These are phyloP conservation scores for Trichoderma endophyticum DNA, from an alignment of 2,329 filamentous ascomycete species.

Conservation along the genomic window DNA sequence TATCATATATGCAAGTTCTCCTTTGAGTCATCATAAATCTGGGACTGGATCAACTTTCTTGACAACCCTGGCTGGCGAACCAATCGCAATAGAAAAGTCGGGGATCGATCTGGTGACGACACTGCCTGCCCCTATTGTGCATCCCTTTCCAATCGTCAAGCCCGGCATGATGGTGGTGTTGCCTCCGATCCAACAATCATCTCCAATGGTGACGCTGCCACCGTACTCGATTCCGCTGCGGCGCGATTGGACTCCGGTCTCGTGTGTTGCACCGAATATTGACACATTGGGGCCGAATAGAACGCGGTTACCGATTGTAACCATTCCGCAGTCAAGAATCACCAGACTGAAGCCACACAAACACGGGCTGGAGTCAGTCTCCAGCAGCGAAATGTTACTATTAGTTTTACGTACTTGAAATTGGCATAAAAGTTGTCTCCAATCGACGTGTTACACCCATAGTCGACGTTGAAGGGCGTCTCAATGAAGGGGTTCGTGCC, in stretches of 20 bases:
- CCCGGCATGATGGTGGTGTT: slow-evolving; percentile 49
- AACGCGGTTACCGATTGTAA: slow-evolving; percentile 67
- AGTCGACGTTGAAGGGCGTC: slow-evolving; percentile 60
- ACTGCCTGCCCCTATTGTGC: slow-evolving; percentile 48
- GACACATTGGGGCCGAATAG: slow-evolving; percentile 69
- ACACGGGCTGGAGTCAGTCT: not conserved
- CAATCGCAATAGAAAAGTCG: slow-evolving; percentile 46
- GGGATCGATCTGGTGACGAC: slow-evolving; percentile 51
- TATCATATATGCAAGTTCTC: not conserved
- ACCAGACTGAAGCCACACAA: slow-evolving; percentile 42
- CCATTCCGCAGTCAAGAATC: slow-evolving; percentile 70
- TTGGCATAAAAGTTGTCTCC: slow-evolving; percentile 64
- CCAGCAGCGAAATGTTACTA: not conserved
- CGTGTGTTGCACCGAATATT: slow-evolving; percentile 70
- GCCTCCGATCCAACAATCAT: slow-evolving; percentile 56
- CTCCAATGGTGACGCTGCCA: slow-evolving; percentile 44
- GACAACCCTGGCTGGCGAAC: slow-evolving; percentile 47
- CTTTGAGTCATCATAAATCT: slow-evolving; percentile 24
- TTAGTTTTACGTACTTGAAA: slow-evolving; percentile 30
- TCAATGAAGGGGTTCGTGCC: slow-evolving; percentile 57
- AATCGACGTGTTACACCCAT: slow-evolving; percentile 62
- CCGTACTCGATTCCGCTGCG: slow-evolving; percentile 48
- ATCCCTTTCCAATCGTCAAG: slow-evolving; percentile 51
- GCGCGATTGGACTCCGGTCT: slow-evolving; percentile 55
- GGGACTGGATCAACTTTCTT: slow-evolving; percentile 43